Evolutionary conservation across 176 grass and related monocot species (phyloP), one percentile per base, ranked within the genome.

Genomic region (Saccharum spontaneum): DNA sequence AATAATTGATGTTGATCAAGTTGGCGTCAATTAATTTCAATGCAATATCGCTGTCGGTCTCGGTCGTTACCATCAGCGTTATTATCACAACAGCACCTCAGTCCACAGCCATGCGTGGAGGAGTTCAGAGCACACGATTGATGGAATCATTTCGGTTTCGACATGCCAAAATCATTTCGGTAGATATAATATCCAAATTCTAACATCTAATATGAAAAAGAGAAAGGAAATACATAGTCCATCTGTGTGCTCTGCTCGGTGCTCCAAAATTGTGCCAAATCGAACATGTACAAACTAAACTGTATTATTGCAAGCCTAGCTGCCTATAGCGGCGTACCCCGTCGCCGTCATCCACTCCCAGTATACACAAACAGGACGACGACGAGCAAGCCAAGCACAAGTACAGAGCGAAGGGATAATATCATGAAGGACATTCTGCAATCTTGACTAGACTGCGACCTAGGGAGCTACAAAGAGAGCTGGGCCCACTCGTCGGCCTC

Each of bases 381-480:
- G 16, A 10, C 15, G n/a, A 73, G 12, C 8, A 61, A 33, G 50
- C 38, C 16, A 49, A 75, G 73, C 73, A 14, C 31, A 75, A 74
- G 46, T 12, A 84, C 61, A 69, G 6, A 50, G 30, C 26, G 30
- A 40, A 57, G 9, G 46, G 66, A 69, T 23, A 67, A 37, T 37
- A 48, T 12, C n/a, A 1, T 63, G 10, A 6, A 15, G 79, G 34
- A 69, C 28, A 37, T 30, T 5, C 65, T 70, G 65, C 31, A 18
- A 55, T 81, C 14, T 39, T 82, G 67, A 71, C 73, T 14, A 22
- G 85, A 87, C 60, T 30, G 45, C 9, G 44, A 74, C 85, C 57
- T 33, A 69, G 9, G 61, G n/a, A 67, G 17, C 78, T 67, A 57
- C n/a, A 61, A 43, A 71, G 24, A 24, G 40, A 34, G 52, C 4